Base-by-base conservation (phyloP, 2,329 filamentous ascomycete species). In the Colletotrichum sp. region DNA sequence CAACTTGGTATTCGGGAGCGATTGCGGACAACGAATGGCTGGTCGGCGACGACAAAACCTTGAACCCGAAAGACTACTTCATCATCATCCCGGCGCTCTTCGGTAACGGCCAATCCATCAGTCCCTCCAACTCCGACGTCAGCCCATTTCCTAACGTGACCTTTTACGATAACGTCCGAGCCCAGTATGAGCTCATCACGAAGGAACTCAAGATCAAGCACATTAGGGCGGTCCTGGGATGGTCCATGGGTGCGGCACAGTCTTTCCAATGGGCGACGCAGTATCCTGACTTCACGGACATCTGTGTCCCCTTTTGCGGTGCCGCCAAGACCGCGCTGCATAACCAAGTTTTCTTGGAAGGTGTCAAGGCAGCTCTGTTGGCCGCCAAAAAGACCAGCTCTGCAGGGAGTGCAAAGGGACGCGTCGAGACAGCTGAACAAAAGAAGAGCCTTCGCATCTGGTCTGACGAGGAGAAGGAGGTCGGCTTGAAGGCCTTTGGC, bases 11-110 rank as follows among this genome's bases (percentile, higher is more conserved):
- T 82, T 83, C 82, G 69, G 83, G 83, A 85, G 86, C 84, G 4
- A 94, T 96, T 77, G 85, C 88, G 4, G 92, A 94, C 80, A 96
- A 96, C 76, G 88, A 94, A 81, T 96, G 94, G 94, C 89, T 96
- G 13, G 89, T 95, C 56, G 93, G 93, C 15, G 82, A 89, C 8
- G 88, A 91, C 78, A 94, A 91, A 81, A 89, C 92, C 0, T 86
- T 96, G 58, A 89, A 89, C 76, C 93, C 94, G 0, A 85, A 70
- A 1, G 79, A 83, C 28, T 89, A 89, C 82, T 89, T 85, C 77
- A 85, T 91, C 70, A 84, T 91, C 48, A 82, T 90, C 13, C 84
- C 87, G 3, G 89, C 88, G 0, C 83, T 91, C 1, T 84, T 91
- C 48, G 88, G 88, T 71, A 90, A 90, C 73, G 87, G 88, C 10